These are phyloP conservation scores for Ophiostoma novo-ulmi DNA, from an alignment of 2,329 filamentous ascomycete species.

Conservation along the genomic window DNA sequence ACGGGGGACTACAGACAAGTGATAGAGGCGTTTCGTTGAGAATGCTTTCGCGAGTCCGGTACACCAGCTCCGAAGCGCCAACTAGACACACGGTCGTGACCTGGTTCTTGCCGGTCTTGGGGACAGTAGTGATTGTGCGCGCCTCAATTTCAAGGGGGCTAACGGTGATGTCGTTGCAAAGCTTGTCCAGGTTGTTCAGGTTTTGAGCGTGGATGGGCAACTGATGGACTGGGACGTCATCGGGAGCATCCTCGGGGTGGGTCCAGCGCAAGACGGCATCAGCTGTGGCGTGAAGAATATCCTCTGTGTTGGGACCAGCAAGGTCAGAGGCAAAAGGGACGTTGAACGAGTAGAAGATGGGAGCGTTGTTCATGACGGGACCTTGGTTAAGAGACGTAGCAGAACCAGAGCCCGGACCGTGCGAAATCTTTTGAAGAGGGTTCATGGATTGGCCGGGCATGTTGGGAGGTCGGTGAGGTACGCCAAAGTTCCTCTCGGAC, in stretches of 20 bases:
- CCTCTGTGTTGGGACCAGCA: constrained; percentile 84
- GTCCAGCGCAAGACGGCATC: constrained; percentile 90
- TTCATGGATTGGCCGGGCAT: constrained; percentile 53
- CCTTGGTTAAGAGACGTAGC: constrained; percentile 42
- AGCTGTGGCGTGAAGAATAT: constrained; percentile 86
- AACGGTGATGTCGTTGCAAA: constrained; percentile 78
- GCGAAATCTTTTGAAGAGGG: constrained; percentile 52
- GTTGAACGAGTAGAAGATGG: constrained; percentile 93
- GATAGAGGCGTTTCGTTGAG: constrained; percentile 88
- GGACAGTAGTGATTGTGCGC: constrained; percentile 74
- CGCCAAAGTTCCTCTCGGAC: constrained; percentile 64
- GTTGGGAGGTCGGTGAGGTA: constrained; percentile 50
- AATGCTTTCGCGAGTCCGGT: constrained; percentile 83
- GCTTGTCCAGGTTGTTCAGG: constrained; percentile 67
- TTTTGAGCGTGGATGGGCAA: constrained; percentile 89
- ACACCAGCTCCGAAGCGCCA: constrained; percentile 78
- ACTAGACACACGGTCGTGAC: constrained; percentile 88
- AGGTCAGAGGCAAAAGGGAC: constrained; percentile 92
- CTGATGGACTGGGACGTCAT: constrained; percentile 78
- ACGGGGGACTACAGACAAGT: constrained; percentile 48
- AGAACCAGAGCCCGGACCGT: constrained; percentile 38
- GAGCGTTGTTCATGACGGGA: constrained; percentile 68
- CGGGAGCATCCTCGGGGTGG: constrained; percentile 79
- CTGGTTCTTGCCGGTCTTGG: constrained; percentile 62
- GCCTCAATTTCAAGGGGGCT: constrained; percentile 70